Percentiles rank a stretch among this genome's conserved stretches.
Evolutionary conservation across 148 eudicot genomes (phyloP).

Genomic region (Rhododendron kiyosumense): DNA sequence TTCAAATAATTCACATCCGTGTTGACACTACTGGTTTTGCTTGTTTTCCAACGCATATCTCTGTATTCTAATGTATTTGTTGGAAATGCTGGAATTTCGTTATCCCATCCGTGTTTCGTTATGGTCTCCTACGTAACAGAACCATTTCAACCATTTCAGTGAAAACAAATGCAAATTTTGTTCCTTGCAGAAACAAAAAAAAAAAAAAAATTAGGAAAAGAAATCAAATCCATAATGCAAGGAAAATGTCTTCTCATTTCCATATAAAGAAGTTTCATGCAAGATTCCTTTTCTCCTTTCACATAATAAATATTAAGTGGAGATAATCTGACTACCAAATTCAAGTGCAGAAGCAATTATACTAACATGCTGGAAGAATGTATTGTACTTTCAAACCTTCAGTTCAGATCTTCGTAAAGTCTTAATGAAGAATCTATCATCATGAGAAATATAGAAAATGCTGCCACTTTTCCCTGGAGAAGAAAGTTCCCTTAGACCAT

Average conservation of each 20-base stretch:
- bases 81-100: neutral
- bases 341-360: neutral
- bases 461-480: constrained; percentile 99
- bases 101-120: neutral
- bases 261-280: neutral
- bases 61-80: neutral
- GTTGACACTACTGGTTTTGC: neutral
- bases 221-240: neutral
- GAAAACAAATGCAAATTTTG: neutral
- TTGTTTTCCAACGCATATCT: neutral
- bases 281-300: neutral
- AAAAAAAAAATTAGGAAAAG: neutral
- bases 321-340: neutral
- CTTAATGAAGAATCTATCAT: constrained; percentile 90
- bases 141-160: neutral
- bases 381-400: constrained; percentile 43
- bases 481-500: constrained; percentile 79
- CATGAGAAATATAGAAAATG: constrained; percentile 80
- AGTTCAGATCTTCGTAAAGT: constrained; percentile 73
- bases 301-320: neutral
- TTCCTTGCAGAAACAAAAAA: neutral
- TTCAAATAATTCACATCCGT: neutral
- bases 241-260: neutral
- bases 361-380: neutral
- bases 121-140: neutral